These are phyloP conservation scores for Amesomyces nigricolor DNA, from an alignment of 2,329 filamentous ascomycete genomes.

Conservation along the genomic window DNA sequence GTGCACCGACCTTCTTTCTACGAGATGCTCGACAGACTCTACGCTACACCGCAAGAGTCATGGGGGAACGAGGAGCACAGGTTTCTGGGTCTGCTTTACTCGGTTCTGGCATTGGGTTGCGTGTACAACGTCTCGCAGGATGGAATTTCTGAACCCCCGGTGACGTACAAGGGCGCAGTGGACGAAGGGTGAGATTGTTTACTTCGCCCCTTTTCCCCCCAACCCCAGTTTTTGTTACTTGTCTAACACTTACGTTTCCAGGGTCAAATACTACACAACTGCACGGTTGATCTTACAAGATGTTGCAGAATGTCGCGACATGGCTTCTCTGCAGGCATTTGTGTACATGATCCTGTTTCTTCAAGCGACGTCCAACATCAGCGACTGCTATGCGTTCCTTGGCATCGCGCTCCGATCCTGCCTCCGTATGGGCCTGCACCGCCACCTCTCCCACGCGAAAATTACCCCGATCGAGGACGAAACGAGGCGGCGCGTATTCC, in stretches of 20 bases:
- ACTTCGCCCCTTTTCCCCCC: background rate
- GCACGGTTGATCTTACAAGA: constrained; percentile 61
- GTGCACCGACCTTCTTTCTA: constrained; percentile 80
- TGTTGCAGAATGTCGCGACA: constrained; percentile 64
- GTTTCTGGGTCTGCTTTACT: constrained; percentile 66
- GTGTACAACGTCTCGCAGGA: constrained; percentile 60
- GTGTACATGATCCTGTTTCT: constrained; percentile 77
- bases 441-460: constrained; percentile 59
- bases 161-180: constrained; percentile 46
- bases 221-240: background rate
- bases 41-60: constrained; percentile 59
- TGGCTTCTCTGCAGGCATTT: constrained; percentile 68
- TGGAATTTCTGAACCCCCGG: constrained; percentile 40
- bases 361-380: constrained; percentile 72
- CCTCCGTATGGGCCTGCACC: constrained; percentile 72
- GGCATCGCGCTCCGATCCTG: constrained; percentile 71
- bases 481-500: constrained; percentile 59
- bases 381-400: constrained; percentile 73
- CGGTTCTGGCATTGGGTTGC: constrained; percentile 65
- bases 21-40: constrained; percentile 69
- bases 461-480: constrained; percentile 60
- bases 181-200: constrained; percentile 50
- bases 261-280: constrained; percentile 68
- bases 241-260: constrained; percentile 32
- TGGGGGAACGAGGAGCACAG: constrained; percentile 60